These are phyloP conservation scores for Debaryomycetaceae sp. DNA, from an alignment of 1,139 yeast genomes.

Conservation along the genomic window DNA sequence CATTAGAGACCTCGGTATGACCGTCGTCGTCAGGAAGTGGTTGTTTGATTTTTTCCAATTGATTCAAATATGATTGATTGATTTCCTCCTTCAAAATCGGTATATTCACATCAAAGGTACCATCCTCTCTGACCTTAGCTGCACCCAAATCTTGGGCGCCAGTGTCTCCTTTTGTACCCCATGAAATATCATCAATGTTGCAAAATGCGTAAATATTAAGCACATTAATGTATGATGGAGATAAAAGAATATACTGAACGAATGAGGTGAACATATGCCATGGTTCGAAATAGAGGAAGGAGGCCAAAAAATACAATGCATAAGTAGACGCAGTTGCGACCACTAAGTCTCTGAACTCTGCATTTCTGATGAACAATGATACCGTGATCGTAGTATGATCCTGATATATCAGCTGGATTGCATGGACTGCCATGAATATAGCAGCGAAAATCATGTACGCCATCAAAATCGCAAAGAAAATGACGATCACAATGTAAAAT, in stretches of 20 bases:
- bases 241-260: constrained; percentile 41
- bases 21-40: constrained; percentile 27
- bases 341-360: constrained; percentile 46
- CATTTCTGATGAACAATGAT: constrained; percentile 35
- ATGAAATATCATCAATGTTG: constrained; percentile 87
- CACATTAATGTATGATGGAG: constrained; percentile 48
- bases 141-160: constrained; percentile 46
- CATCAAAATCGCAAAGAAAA: constrained; percentile 90
- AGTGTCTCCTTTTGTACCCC: constrained; percentile 72
- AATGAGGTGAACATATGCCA: constrained; percentile 54
- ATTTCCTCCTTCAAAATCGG: constrained; percentile 63
- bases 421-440: constrained; percentile 45
- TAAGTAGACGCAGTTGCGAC: constrained; percentile 48
- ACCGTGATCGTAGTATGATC: constrained; percentile 32
- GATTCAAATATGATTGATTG: constrained; percentile 57
- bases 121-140: constrained; percentile 66
- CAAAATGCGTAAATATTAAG: constrained; percentile 49
- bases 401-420: constrained; percentile 34
- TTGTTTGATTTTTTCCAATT: constrained; percentile 57
- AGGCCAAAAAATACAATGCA: constrained; percentile 44
- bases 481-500: constrained; percentile 78
- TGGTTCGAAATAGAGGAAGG: constrained; percentile 47
- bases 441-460: constrained; percentile 78
- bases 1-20: constrained; percentile 42
- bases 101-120: constrained; percentile 62